Percentiles rank a stretch among this genome's conserved stretches.
phyloP scores from a whole-genome alignment of 108 stramenopile genomes.

The Pseudonitzschia multistriata region DNA sequence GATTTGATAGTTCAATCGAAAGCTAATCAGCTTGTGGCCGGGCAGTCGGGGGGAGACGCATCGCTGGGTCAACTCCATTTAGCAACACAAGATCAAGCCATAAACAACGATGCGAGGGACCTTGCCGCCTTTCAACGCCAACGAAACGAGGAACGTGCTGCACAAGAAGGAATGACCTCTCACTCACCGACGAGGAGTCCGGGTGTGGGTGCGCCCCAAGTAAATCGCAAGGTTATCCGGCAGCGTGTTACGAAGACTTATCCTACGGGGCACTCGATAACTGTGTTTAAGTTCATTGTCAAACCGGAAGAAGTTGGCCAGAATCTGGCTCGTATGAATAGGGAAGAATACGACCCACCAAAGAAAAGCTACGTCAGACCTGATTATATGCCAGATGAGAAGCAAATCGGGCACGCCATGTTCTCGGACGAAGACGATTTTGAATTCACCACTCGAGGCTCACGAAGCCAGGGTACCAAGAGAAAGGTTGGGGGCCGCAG shows the following conservation, averaged over 20 bases:
- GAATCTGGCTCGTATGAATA: slow-evolving; percentile 43
- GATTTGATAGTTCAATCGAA: slow-evolving; percentile 69
- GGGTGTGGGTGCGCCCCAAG: slow-evolving; percentile 10
- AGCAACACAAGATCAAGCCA: slow-evolving; percentile 51
- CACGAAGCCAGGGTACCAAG: slow-evolving; percentile 11
- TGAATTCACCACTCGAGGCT: slow-evolving; percentile 37
- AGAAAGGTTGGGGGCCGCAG: slow-evolving; percentile 24
- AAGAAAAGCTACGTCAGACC: slow-evolving; percentile 24
- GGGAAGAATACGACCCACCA: slow-evolving; percentile 17
- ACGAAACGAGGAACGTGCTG: slow-evolving; percentile 67
- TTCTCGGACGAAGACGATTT: slow-evolving; percentile 86
- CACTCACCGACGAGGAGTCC: neutral
- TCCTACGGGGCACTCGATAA: slow-evolving; percentile 71
- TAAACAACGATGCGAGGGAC: slow-evolving; percentile 76
- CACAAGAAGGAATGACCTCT: slow-evolving; percentile 53
- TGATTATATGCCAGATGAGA: slow-evolving; percentile 43
- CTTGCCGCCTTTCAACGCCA: slow-evolving; percentile 72
- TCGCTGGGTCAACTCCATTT: slow-evolving; percentile 37
- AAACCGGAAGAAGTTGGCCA: slow-evolving; percentile 65
- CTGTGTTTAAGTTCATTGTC: slow-evolving; percentile 84
- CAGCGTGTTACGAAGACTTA: slow-evolving; percentile 73
- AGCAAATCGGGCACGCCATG: slow-evolving; percentile 76
- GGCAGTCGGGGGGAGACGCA: slow-evolving; percentile 44
- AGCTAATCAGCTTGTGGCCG: slow-evolving; percentile 67
- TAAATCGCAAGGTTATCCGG: slow-evolving; percentile 64